phyloP scores from a whole-genome alignment of 2,329 filamentous ascomycete species.

The Paecilomyces formosus region DNA sequence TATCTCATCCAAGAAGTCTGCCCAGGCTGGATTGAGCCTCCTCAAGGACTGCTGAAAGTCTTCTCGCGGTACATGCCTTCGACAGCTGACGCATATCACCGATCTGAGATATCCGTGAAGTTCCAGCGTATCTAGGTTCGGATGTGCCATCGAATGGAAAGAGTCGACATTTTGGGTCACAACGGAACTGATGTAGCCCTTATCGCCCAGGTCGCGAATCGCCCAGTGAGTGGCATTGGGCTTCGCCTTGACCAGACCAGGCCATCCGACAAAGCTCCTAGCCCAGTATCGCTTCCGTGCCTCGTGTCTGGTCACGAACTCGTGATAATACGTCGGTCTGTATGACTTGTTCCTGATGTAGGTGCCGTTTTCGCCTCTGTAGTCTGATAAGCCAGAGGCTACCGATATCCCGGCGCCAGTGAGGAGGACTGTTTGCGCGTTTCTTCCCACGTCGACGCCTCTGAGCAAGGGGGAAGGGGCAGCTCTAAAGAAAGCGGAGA shows the following conservation, averaged over 20 bases:
- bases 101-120: constrained; percentile 85
- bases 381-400: constrained; percentile 86
- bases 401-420: constrained; percentile 91
- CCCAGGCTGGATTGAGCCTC: constrained; percentile 79
- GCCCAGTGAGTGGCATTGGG: constrained; percentile 78
- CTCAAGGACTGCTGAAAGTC: constrained; percentile 70
- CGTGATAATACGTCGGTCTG: constrained; percentile 85
- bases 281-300: constrained; percentile 93
- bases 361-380: constrained; percentile 80
- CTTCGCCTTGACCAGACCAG: constrained; percentile 65
- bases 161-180: constrained; percentile 98
- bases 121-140: constrained; percentile 66
- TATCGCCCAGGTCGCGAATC: constrained; percentile 60
- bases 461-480: constrained; percentile 46
- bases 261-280: constrained; percentile 87
- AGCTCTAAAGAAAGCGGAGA: constrained; percentile 67
- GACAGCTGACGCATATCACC: constrained; percentile 73
- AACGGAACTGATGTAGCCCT: constrained; percentile 68
- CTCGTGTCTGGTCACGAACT: constrained; percentile 76
- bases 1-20: constrained; percentile 64
- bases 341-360: constrained; percentile 89
- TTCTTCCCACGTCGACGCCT: constrained; percentile 31
- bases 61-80: constrained; percentile 60
- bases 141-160: constrained; percentile 75
- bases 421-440: constrained; percentile 56